Evolutionary conservation across 495 filamentous ascomycete species (phyloP).

Genomic region (Penicillium lagena): DNA sequence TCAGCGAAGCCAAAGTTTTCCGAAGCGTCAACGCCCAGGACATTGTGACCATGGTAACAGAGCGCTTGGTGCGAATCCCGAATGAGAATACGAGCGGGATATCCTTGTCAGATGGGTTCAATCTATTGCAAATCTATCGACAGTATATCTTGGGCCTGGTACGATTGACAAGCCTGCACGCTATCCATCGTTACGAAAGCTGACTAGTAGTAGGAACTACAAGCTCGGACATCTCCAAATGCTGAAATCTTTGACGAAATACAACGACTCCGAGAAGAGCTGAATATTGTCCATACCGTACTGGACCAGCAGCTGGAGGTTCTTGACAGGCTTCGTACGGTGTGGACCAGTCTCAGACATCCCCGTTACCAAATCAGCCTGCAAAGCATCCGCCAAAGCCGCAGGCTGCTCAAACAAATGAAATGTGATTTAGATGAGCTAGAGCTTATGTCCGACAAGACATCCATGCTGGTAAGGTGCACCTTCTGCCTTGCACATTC

Average conservation of each 20-base stretch:
- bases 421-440: slow-evolving; percentile 1
- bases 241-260: slow-evolving; percentile 3
- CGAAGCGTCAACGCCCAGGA: neutral
- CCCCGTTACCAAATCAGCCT: neutral
- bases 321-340: neutral
- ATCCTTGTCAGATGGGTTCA: neutral
- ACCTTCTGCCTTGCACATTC: neutral
- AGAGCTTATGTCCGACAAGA: slow-evolving; percentile 1
- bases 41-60: slow-evolving; percentile 2
- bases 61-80: slow-evolving; percentile 1
- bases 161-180: no score
- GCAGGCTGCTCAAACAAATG: slow-evolving; percentile 1
- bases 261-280: slow-evolving; percentile 4
- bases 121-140: slow-evolving; percentile 1
- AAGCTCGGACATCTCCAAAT: slow-evolving; percentile 1
- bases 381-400: slow-evolving; percentile 2
- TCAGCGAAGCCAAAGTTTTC: slow-evolving; percentile 7
- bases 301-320: slow-evolving; percentile 3
- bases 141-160: neutral
- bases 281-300: slow-evolving; percentile 2
- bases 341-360: neutral
- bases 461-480: slow-evolving; percentile 3
- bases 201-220: slow-evolving; percentile 1
- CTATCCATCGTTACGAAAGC: neutral
- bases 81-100: neutral